Percentiles rank a stretch among this genome's conserved stretches.
Conservation (phyloP, 176 grass and related monocot species). For the Saccharum officinarum region DNA sequence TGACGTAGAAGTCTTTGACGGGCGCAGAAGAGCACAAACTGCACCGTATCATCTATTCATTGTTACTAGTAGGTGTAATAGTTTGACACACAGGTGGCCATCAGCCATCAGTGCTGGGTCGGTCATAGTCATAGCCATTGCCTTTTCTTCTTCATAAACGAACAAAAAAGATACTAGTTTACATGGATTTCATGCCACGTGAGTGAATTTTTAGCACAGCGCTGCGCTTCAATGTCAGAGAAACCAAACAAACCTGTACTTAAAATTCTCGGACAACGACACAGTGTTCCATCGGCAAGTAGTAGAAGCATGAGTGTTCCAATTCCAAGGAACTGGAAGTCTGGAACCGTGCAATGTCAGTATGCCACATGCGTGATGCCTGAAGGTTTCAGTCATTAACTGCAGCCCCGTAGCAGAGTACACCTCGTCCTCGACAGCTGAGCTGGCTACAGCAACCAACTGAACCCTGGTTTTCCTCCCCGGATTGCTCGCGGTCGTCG, state of each 20-base stretch:
- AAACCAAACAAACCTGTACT: neutral
- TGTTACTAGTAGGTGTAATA: neutral
- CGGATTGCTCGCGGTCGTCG: slow-evolving; percentile 17
- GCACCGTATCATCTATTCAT: neutral
- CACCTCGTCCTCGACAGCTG: neutral
- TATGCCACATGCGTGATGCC: neutral
- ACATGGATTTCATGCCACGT: neutral
- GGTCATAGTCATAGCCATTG: neutral
- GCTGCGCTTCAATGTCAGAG: neutral
- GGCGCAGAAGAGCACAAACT: neutral
- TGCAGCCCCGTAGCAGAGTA: neutral
- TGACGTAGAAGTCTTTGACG: neutral
- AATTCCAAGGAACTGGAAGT: neutral
- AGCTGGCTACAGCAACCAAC: slow-evolving; percentile 8
- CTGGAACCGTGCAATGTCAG: neutral
- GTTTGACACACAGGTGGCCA: neutral
- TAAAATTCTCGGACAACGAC: neutral
- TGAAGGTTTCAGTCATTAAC: slow-evolving; percentile 4
- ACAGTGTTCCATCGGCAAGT: neutral
- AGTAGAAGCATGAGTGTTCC: neutral
- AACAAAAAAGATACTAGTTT: neutral
- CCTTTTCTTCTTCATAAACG: neutral
- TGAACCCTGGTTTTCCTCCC: slow-evolving; percentile 34
- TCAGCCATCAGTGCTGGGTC: neutral
- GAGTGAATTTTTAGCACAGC: neutral